A percentile compares a stretch with the other conserved stretches of the same genome.
These are phyloP conservation scores for Gymnopilus junonius DNA, from an alignment of 768 basidiomycete species.

Conservation along the genomic window DNA sequence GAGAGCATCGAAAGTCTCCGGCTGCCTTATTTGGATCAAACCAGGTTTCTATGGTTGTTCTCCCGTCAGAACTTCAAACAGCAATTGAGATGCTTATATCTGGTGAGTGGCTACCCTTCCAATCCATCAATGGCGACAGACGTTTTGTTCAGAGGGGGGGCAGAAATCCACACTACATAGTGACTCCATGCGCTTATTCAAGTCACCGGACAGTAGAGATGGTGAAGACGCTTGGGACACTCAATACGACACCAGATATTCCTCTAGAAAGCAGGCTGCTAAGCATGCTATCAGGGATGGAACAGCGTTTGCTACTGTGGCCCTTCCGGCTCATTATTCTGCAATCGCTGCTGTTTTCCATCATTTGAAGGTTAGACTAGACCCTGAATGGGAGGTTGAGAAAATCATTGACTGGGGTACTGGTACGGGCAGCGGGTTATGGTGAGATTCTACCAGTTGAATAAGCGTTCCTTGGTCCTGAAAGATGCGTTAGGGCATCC, in stretches of 20 bases:
- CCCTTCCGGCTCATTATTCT: slow-evolving; percentile 86
- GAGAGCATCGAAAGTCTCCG: slow-evolving; percentile 65
- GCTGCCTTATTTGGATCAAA: slow-evolving; percentile 83
- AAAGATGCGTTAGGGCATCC: slow-evolving; percentile 57
- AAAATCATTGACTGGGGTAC: slow-evolving; percentile 85
- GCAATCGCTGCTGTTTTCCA: slow-evolving; percentile 77
- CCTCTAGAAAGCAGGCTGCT: slow-evolving; percentile 57
- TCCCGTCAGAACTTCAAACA: slow-evolving; percentile 74
- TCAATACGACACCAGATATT: slow-evolving; percentile 61
- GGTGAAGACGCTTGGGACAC: slow-evolving; percentile 54
- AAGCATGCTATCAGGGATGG: slow-evolving; percentile 73
- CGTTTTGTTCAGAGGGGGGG: slow-evolving; percentile 51
- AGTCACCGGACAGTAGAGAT: slow-evolving; percentile 29
- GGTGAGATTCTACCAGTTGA: slow-evolving; percentile 50
- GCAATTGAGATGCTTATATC: slow-evolving; percentile 71
- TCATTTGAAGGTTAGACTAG: slow-evolving; percentile 66
- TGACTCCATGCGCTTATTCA: slow-evolving; percentile 77
- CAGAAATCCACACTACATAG: slow-evolving; percentile 67
- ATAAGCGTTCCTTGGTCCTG: slow-evolving; percentile 9
- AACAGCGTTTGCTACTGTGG: slow-evolving; percentile 83
- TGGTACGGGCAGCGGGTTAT: slow-evolving; percentile 81
- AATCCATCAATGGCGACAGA: slow-evolving; percentile 2
- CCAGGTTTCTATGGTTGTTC: slow-evolving; percentile 67
- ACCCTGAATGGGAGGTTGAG: slow-evolving; percentile 60
- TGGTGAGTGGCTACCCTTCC: slow-evolving; percentile 40